Base-by-base conservation (phyloP, 768 basidiomycete species). In the Pleurotus giganteus region DNA sequence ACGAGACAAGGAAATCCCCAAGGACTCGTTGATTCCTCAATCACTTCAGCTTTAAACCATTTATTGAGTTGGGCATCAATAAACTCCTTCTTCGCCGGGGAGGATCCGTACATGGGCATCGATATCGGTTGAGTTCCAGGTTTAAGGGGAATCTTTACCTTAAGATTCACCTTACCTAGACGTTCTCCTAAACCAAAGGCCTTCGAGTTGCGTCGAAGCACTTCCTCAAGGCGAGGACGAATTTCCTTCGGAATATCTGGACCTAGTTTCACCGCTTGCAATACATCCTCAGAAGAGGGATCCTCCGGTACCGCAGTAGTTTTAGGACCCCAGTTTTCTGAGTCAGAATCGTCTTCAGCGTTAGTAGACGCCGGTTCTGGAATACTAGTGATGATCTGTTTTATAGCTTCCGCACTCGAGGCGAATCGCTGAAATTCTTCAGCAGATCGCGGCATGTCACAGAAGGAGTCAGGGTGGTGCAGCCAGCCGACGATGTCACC, bases 21-120 rank as follows among this genome's bases (percentile, higher is more conserved):
- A 0, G 73, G 75, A 54, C 74, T 75, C 1, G 57, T 52, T 0
- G 74, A 76, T 0, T 67, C 68, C 49, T 78, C 72, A 17, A 78
- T 75, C 0, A 78, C 70, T 0, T 65, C 73, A 3, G 61, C 53
- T 13, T 62, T 47, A 6, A 75, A 57, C 72, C 72, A 76, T 0
- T 58, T 31, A 11, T 65, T 57, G 19, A 70, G 57, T 45, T 70
- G 68, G 32, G 65, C 59, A 32, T 68, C 63, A 7, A 70, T 69
- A 0, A 71, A 61, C 49, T 65, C 57, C 15, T 65, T 31, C 34
- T 68, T 69, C 1, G 60, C 67, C 2, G 65, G 69, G 2, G 68
- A 69, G 9, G 61, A 45, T 1, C 54, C 46, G 41, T 58, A 71
- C 4, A 60, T 56, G 0, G 70, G 66, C 2, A 69, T 7, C 0